These are phyloP conservation scores for Dentipellis sp. DNA, from an alignment of 768 basidiomycete genomes.

Conservation along the genomic window DNA sequence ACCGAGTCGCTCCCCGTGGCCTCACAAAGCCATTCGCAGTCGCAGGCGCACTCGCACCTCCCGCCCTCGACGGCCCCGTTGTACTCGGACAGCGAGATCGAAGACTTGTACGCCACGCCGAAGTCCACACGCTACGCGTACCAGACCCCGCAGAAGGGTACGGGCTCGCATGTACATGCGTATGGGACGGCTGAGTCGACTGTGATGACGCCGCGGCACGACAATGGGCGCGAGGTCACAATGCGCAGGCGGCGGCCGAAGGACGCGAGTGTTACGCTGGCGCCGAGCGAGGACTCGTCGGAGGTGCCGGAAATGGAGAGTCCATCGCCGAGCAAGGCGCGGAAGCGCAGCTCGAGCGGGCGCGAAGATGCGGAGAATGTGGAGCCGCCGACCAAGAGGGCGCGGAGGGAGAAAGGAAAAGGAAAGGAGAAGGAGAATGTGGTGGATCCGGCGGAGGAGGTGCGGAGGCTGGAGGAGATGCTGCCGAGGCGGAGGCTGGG, in stretches of 20 bases:
- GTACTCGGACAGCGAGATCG: constrained; percentile 14
- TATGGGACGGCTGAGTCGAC: neutral
- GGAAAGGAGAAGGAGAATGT: constrained; percentile 17
- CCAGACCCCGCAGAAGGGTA: constrained; percentile 7
- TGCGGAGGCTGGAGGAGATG: constrained; percentile 24
- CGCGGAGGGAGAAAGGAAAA: constrained; percentile 19
- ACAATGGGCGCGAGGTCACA: constrained; percentile 10
- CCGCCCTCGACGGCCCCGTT: neutral
- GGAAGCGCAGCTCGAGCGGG: neutral
- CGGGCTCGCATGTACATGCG: neutral
- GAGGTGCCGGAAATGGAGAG: constrained; percentile 8
- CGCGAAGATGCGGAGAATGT: neutral
- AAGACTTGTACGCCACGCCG: constrained; percentile 13
- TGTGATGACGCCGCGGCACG: constrained; percentile 8
- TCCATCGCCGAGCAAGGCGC: constrained; percentile 12
- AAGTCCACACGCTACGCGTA: constrained; percentile 6
- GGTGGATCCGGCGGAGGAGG: constrained; percentile 4
- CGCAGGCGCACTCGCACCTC: neutral
- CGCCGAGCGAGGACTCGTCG: constrained; percentile 5
- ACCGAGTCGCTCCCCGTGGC: neutral
- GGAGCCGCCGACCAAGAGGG: constrained; percentile 18
- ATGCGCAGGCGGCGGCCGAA: constrained; percentile 13
- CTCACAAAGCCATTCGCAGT: neutral
- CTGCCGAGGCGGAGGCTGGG: neutral
- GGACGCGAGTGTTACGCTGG: constrained; percentile 4